These are phyloP conservation scores for Closterium sp. DNA, from an alignment of 139 green algal species.

Conservation along the genomic window DNA sequence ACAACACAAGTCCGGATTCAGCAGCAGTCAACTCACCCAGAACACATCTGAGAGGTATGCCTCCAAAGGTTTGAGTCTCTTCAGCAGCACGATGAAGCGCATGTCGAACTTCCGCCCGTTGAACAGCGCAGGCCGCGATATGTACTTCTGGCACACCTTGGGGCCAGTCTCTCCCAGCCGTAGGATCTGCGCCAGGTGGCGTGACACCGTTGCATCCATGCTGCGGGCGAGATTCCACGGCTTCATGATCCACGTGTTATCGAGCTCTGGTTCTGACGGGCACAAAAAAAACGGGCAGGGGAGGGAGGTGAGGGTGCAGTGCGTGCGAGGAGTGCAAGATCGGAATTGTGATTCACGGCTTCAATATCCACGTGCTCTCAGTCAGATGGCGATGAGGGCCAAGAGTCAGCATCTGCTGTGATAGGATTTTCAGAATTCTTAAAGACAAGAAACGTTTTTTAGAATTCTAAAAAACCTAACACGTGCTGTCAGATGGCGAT, in stretches of 20 bases:
- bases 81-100: conserved; percentile 39
- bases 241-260: conserved; percentile 51
- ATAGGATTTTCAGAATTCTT: no score
- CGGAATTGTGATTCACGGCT: no score
- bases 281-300: no score
- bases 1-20: no score
- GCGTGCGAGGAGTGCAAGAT: conserved; percentile 31
- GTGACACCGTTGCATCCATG: conserved; percentile 34
- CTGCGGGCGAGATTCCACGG: conserved; percentile 52
- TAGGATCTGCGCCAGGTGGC: conserved; percentile 50
- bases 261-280: not conserved
- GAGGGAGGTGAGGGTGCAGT: conserved; percentile 1
- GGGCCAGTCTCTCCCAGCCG: conserved; percentile 43
- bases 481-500: no score
- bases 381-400: no score
- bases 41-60: not conserved
- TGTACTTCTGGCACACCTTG: conserved; percentile 53
- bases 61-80: not conserved
- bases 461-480: no score
- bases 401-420: no score
- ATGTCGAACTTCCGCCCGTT: conserved; percentile 48
- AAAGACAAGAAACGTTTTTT: no score
- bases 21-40: not conserved
- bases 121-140: conserved; percentile 33
- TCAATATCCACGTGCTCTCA: no score